Conservation (phyloP, 495 filamentous ascomycete species). For the Talaromyces liani region DNA sequence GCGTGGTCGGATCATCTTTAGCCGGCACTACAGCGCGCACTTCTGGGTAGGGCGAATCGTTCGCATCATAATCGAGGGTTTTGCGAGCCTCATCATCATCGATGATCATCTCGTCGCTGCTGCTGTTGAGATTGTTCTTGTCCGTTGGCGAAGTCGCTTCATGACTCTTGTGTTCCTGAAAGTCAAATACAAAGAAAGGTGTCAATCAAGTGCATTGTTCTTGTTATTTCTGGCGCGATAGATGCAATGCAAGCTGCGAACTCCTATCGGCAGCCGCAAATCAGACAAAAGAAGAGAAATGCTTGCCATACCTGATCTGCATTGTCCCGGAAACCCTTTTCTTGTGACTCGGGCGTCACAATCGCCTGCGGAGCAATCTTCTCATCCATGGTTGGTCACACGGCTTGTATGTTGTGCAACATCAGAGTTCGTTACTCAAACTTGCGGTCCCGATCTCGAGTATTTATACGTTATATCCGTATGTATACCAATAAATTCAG, state of each 20-base stretch:
- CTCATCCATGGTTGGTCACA: not conserved
- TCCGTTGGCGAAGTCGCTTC: not conserved
- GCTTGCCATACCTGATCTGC: not conserved
- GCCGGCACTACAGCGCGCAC: slow-evolving; percentile 38
- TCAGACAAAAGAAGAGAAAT: not conserved
- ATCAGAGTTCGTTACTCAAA: not conserved
- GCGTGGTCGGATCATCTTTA: slow-evolving; percentile 58
- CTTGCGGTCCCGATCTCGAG: not conserved
- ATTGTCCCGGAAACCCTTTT: not conserved
- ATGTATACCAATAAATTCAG: not conserved
- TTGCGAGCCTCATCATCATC: slow-evolving; percentile 29
- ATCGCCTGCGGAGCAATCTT: not conserved
- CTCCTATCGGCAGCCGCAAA: not conserved
- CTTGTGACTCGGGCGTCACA: not conserved
- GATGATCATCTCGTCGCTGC: slow-evolving; percentile 15
- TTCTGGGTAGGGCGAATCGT: slow-evolving; percentile 67
- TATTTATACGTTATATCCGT: not conserved
- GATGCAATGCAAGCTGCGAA: not conserved
- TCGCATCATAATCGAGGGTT: slow-evolving; percentile 38
- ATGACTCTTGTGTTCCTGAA: not conserved
- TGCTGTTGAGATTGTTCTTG: not conserved
- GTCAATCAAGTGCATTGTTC: not conserved
- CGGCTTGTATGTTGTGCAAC: not conserved
- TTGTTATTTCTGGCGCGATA: not conserved
- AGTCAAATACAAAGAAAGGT: not conserved